Evolutionary conservation across 1,139 yeast species (phyloP).

Genomic region (Debaryomyces sp.): DNA sequence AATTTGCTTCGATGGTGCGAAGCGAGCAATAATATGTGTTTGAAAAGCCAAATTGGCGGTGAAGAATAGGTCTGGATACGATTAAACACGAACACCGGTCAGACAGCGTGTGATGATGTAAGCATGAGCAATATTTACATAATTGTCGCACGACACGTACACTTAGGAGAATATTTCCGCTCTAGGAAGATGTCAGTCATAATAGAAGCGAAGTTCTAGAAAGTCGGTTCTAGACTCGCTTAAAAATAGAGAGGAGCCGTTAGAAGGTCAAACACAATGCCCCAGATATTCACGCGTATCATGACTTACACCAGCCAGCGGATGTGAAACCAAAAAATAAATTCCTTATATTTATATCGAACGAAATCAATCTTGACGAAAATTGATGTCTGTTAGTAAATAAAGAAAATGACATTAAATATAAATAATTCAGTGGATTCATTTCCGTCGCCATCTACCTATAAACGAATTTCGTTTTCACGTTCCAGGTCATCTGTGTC

Average conservation of each 20-base stretch:
- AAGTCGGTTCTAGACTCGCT: conserved; percentile 7
- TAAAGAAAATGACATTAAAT: conserved; percentile 1
- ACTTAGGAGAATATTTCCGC: background rate
- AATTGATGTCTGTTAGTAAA: background rate
- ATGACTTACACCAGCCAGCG: background rate
- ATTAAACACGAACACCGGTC: background rate
- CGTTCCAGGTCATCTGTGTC: conserved; percentile 1
- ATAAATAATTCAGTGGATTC: conserved; percentile 6
- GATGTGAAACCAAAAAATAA: background rate
- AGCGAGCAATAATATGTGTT: background rate
- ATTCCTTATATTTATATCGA: conserved; percentile 2
- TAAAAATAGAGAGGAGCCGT: conserved; percentile 5
- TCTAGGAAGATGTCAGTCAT: background rate
- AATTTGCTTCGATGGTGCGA: background rate
- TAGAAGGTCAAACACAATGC: conserved; percentile 1
- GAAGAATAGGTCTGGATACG: background rate
- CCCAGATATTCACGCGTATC: conserved; percentile 7
- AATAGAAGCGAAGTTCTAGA: background rate
- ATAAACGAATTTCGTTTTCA: conserved; percentile 1
- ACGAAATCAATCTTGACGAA: background rate
- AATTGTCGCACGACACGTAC: background rate
- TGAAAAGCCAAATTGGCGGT: background rate
- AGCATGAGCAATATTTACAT: background rate
- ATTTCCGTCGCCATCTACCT: conserved; percentile 1
- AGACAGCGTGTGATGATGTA: background rate